Evolutionary conservation across 2,329 filamentous ascomycete species (phyloP).

Genomic region (Leptographium radiaticola): DNA sequence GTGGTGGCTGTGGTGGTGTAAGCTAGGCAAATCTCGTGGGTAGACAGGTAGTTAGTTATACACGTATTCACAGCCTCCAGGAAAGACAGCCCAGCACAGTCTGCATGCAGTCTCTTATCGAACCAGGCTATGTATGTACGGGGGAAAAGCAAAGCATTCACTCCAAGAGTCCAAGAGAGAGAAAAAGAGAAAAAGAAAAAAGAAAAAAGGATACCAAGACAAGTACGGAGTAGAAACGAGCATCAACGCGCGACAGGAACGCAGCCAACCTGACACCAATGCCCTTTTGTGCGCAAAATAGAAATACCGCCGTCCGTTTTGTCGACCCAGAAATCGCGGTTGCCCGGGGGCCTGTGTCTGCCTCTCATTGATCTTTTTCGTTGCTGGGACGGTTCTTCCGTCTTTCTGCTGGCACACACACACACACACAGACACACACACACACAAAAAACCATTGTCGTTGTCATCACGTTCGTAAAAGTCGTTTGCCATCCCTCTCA

Average conservation of each 20-base stretch:
- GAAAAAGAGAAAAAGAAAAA: not conserved
- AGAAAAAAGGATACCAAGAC: not conserved
- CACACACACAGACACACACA: too few species aligned
- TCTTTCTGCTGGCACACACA: too few species aligned
- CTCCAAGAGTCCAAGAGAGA: not conserved
- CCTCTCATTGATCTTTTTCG: not conserved
- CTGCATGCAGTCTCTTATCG: too few species aligned
- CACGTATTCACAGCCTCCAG: too few species aligned
- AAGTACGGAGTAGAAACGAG: not conserved
- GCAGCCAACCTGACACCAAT: not conserved
- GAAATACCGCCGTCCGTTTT: constrained; percentile 1
- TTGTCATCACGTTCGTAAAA: constrained; percentile 4
- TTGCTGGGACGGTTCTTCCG: not conserved
- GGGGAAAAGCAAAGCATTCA: too few species aligned
- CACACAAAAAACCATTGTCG: not conserved
- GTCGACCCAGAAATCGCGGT: constrained; percentile 1
- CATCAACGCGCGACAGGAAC: not conserved
- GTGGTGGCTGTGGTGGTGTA: not conserved
- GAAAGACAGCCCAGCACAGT: too few species aligned
- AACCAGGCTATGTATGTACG: too few species aligned
- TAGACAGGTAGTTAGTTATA: too few species aligned
- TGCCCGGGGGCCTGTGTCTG: constrained; percentile 4
- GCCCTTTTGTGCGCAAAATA: not conserved
- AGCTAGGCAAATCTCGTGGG: too few species aligned
- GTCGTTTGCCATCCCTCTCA: not conserved